These are phyloP conservation scores for Falciphora oryzae DNA, from an alignment of 2,329 filamentous ascomycete genomes.

Conservation along the genomic window DNA sequence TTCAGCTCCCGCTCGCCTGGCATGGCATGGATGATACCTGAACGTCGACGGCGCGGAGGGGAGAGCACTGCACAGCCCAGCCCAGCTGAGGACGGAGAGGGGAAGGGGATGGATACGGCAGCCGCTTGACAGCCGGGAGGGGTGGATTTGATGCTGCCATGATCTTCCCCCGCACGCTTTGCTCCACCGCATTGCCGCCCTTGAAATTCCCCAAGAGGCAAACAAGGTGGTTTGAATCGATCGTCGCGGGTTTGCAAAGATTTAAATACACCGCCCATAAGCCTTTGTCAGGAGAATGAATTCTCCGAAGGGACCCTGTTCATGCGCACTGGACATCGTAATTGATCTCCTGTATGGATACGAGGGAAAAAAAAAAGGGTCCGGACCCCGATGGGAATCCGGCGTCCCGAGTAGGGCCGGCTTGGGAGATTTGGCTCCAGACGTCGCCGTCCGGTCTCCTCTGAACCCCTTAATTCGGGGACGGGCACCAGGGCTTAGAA, in stretches of 20 bases:
- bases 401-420: too few species aligned
- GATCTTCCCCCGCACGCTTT: neutral
- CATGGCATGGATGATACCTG: neutral
- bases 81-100: neutral
- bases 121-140: neutral
- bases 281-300: neutral
- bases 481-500: too few species aligned
- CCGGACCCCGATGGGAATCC: neutral
- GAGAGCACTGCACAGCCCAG: neutral
- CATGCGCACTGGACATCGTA: too few species aligned
- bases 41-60: too few species aligned
- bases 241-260: neutral
- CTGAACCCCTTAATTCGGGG: neutral
- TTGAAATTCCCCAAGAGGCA: neutral
- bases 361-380: neutral
- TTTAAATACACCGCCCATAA: neutral
- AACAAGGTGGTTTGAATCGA: neutral
- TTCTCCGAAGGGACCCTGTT: neutral
- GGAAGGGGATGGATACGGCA: too few species aligned
- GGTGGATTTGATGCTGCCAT: neutral
- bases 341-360: neutral
- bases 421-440: too few species aligned
- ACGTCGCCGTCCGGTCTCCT: neutral
- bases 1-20: neutral
- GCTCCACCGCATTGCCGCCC: neutral